Percentiles rank a stretch among this genome's conserved stretches.
phyloP scores from a whole-genome alignment of 2,329 filamentous ascomycete genomes.

The Aspergillus melleus region DNA sequence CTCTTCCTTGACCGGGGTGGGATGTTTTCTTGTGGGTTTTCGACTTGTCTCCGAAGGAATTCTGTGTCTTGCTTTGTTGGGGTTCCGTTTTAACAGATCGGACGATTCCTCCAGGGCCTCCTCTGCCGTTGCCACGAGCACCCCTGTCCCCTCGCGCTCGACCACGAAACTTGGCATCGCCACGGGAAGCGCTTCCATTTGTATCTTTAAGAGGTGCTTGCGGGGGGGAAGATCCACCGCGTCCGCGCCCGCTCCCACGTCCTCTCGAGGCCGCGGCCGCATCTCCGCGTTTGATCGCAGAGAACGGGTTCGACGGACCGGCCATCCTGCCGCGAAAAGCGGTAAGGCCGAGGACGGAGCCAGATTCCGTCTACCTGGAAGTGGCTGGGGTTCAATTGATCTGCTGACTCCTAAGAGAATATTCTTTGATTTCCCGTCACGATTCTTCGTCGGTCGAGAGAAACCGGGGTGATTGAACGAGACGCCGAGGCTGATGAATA shows the following conservation, averaged over 20 bases:
- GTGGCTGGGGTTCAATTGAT: neutral
- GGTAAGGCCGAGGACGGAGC: constrained; percentile 20
- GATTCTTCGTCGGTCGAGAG: neutral
- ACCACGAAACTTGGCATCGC: constrained; percentile 20
- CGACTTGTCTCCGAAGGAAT: constrained; percentile 15
- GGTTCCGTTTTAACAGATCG: constrained; percentile 21
- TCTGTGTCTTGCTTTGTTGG: constrained; percentile 17
- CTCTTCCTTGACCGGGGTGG: constrained; percentile 21
- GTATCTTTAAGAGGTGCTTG: constrained; percentile 19
- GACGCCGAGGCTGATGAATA: constrained; percentile 4
- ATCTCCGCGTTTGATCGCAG: constrained; percentile 27
- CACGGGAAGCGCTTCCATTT: constrained; percentile 16
- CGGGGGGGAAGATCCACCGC: constrained; percentile 21
- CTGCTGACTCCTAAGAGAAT: neutral
- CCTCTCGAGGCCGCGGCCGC: constrained; percentile 23
- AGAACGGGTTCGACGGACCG: constrained; percentile 31
- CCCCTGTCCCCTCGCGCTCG: constrained; percentile 21
- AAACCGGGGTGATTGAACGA: neutral
- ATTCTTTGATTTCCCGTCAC: neutral
- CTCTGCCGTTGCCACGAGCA: constrained; percentile 22
- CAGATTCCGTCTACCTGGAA: constrained; percentile 9
- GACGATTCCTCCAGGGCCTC: constrained; percentile 13
- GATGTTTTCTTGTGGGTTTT: constrained; percentile 18
- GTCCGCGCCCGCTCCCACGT: constrained; percentile 29
- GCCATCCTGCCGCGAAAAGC: constrained; percentile 33